phyloP scores from a whole-genome alignment of 768 basidiomycete species.

The Amanita phalloides region DNA sequence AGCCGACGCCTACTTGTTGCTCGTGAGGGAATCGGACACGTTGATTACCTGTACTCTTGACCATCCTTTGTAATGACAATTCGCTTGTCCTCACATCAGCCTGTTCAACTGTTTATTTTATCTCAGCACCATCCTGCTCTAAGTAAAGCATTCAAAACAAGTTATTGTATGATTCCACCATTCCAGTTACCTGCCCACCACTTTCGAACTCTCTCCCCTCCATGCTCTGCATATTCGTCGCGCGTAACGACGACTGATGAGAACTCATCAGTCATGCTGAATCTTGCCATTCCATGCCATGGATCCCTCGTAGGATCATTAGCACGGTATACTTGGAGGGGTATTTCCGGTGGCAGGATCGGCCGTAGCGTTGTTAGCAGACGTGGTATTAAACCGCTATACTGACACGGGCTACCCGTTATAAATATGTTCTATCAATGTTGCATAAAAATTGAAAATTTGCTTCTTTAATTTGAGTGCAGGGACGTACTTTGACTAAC shows the following conservation, averaged over 20 bases:
- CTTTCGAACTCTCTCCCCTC: constrained; percentile 73
- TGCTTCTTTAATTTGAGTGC: not conserved
- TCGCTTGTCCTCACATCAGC: not conserved
- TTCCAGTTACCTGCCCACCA: constrained; percentile 97
- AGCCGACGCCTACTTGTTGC: constrained; percentile 41
- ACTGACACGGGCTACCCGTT: constrained; percentile 70
- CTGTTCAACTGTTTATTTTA: not conserved
- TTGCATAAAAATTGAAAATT: not conserved
- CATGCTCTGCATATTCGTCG: constrained; percentile 85
- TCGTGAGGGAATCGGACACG: constrained; percentile 20
- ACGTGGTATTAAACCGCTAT: constrained; percentile 59
- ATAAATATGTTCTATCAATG: constrained; percentile 71
- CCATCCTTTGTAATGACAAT: not conserved
- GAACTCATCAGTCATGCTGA: constrained; percentile 49
- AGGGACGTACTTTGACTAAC: constrained; percentile 57
- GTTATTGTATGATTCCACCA: constrained; percentile 16
- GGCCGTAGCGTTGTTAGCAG: constrained; percentile 72
- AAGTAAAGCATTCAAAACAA: not conserved
- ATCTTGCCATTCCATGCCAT: constrained; percentile 89
- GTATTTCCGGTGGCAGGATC: constrained; percentile 74
- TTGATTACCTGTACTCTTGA: not conserved
- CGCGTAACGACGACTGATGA: constrained; percentile 47
- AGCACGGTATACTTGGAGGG: constrained; percentile 53
- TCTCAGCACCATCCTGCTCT: not conserved
- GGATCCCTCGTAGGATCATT: constrained; percentile 64